Evolutionary conservation across 192 early-diverging fungal genomes (phyloP), one percentile per base, ranked within the genome.

Genomic region (Funneliformis geosporum): DNA sequence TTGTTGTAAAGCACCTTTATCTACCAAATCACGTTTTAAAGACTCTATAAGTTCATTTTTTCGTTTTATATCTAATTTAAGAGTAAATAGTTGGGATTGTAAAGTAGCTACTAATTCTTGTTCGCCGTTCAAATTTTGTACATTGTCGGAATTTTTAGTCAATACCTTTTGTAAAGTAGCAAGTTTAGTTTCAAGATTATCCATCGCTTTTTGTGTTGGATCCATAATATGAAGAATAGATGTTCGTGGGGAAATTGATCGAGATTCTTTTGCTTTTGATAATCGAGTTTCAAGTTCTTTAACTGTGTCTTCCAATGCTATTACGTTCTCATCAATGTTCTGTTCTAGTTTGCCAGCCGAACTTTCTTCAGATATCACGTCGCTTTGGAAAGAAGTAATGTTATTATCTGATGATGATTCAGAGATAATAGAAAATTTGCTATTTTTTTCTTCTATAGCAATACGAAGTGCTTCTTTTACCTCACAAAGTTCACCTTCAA

Each of bases 331-430:
- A 42, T 75, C 73, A 42, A 25, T 39, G n/a, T n/a, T 69, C 43
- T 69, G 67, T 69, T 69, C 67, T 55, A 55, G 50, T 69, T 69
- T 69, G 40, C 43, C 67, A n/a, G 67, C 33, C n/a, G 67, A 69
- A 40, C 16, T 40, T 42, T 4, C 16, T 55, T 55, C 50, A 55
- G 50, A 55, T 55, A 55, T 55, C 23, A 91, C 93, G 61, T 33
- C 21, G 21, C n/a, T n/a, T 40, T 28, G 21, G n/a, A 40, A 33
- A 42, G 33, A n/a, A 70, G 10, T 33, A n/a, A n/a, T n/a, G 27
- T 40, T 33, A 55, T 6, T 55, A 55, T 55, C 50, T 55, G 50
- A 55, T 55, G 61, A 46, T 8, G 10, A 38, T 76, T 76, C 62
- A 27, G 50, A 38, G 43, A 18, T 43, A 14, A 25, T 1, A 64